Evolutionary conservation across 164 flowering plant species (phyloP).

Genomic region (grape (Vitis vinifera)): DNA sequence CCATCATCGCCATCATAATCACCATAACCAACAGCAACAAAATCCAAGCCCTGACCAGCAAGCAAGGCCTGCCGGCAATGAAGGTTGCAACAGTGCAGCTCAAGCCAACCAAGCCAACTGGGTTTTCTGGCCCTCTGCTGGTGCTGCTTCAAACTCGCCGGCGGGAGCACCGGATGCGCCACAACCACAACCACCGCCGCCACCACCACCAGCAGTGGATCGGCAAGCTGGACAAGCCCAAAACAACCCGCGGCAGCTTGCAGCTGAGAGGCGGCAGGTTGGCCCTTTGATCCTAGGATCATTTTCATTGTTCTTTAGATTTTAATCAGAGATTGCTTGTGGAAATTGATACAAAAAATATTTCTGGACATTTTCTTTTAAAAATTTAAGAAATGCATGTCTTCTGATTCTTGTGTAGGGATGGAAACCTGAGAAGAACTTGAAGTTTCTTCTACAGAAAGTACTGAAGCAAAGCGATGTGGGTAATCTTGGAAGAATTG

Average conservation of each 20-base stretch:
- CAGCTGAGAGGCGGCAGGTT: constrained; percentile 61
- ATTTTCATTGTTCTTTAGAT: too few species aligned
- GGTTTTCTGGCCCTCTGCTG: constrained; percentile 51
- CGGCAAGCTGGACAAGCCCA: constrained; percentile 32
- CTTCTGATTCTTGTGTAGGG: constrained; percentile 36
- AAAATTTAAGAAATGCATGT: neutral
- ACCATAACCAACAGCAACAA: constrained; percentile 26
- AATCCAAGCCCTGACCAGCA: constrained; percentile 25
- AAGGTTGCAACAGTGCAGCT: constrained; percentile 23
- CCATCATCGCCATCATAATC: constrained; percentile 31
- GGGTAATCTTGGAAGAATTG: constrained; percentile 97
- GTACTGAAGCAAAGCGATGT: constrained; percentile 99
- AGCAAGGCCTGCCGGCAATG: constrained; percentile 22
- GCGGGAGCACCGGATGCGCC: constrained; percentile 9
- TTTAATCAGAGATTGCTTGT: too few species aligned
- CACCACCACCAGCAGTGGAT: constrained; percentile 6
- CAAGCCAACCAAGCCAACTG: constrained; percentile 39
- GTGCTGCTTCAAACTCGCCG: constrained; percentile 12
- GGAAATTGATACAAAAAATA: too few species aligned
- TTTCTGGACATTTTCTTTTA: too few species aligned
- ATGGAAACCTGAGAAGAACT: constrained; percentile 84
- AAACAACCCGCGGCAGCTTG: constrained; percentile 34
- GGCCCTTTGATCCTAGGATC: neutral
- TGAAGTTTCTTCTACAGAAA: constrained; percentile 88
- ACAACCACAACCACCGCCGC: too few species aligned